A percentile compares a stretch with the other conserved stretches of the same genome.
phyloP scores from a whole-genome alignment of 495 filamentous ascomycete genomes.

The Elasticomyces elasticus region DNA sequence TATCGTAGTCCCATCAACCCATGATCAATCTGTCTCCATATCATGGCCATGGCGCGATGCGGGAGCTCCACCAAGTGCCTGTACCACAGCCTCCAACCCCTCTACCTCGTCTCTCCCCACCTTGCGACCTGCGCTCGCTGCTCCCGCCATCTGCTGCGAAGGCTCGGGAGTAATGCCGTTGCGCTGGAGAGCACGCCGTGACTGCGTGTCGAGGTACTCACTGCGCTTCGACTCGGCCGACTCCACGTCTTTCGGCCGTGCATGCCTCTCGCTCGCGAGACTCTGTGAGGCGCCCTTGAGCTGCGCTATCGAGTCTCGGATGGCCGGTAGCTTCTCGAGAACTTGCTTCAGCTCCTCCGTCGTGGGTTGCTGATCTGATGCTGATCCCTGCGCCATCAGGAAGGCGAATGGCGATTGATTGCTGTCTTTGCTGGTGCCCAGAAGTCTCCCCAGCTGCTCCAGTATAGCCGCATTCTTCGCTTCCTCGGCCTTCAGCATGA shows the following conservation, averaged over 20 bases:
- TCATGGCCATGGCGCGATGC: not conserved
- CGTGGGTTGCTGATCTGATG: conserved; percentile 38
- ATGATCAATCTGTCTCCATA: not conserved
- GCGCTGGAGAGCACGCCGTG: conserved; percentile 24
- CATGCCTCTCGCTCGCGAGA: conserved; percentile 4
- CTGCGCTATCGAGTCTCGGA: conserved; percentile 54
- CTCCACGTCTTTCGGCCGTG: conserved; percentile 12
- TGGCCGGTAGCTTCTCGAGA: conserved; percentile 66
- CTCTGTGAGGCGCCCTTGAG: conserved; percentile 38
- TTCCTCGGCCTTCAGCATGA: conserved; percentile 60
- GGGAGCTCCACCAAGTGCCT: conserved; percentile 16
- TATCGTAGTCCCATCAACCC: not conserved
- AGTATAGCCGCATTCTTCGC: conserved; percentile 68
- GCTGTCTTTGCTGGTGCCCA: conserved; percentile 21
- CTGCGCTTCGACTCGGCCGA: conserved; percentile 25
- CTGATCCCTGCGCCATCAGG: conserved; percentile 11
- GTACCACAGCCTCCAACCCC: conserved; percentile 29
- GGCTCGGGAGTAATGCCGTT: conserved; percentile 13
- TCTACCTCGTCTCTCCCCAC: conserved; percentile 29
- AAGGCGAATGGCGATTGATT: conserved; percentile 40
- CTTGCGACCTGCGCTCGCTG: conserved; percentile 19
- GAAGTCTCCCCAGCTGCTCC: conserved; percentile 50
- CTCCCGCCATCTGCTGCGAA: conserved; percentile 23
- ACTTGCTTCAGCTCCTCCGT: conserved; percentile 72
- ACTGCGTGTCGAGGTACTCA: conserved; percentile 32